Evolutionary conservation across 2,329 filamentous ascomycete genomes (phyloP).

Genomic region (Colletotrichum sp.): DNA sequence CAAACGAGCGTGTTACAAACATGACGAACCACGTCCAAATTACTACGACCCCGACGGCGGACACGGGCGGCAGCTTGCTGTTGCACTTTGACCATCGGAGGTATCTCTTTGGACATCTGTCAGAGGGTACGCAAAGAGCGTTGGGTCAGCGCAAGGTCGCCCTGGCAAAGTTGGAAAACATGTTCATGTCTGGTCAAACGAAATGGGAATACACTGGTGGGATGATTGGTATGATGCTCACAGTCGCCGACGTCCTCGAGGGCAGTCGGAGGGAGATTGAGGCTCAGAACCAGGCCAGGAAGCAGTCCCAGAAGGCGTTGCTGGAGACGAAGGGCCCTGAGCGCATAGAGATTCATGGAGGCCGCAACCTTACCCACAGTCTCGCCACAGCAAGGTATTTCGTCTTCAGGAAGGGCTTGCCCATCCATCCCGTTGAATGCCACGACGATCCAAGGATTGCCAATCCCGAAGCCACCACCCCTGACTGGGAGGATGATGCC

Average conservation of each 20-base stretch:
- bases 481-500: slow-evolving; percentile 77
- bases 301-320: slow-evolving; percentile 39
- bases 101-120: slow-evolving; percentile 83
- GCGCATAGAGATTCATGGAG: slow-evolving; percentile 67
- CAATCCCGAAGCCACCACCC: slow-evolving; percentile 52
- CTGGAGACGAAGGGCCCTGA: slow-evolving; percentile 21
- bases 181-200: slow-evolving; percentile 82
- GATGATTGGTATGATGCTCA: slow-evolving; percentile 83
- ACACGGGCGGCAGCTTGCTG: slow-evolving; percentile 81
- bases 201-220: slow-evolving; percentile 82
- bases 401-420: slow-evolving; percentile 83
- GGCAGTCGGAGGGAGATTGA: slow-evolving; percentile 46
- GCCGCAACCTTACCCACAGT: slow-evolving; percentile 78
- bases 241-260: slow-evolving; percentile 72
- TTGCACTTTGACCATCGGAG: slow-evolving; percentile 82
- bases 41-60: slow-evolving; percentile 81
- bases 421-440: slow-evolving; percentile 74
- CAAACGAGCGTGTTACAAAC: slow-evolving; percentile 10
- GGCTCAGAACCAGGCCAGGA: slow-evolving; percentile 44
- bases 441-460: slow-evolving; percentile 43
- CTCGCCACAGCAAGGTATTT: slow-evolving; percentile 85
- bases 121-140: slow-evolving; percentile 85
- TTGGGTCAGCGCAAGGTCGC: slow-evolving; percentile 70
- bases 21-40: slow-evolving; percentile 82
- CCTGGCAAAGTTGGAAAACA: slow-evolving; percentile 70